These are phyloP conservation scores for Mariannaea elegans DNA, from an alignment of 2,329 filamentous ascomycete genomes.

Conservation along the genomic window DNA sequence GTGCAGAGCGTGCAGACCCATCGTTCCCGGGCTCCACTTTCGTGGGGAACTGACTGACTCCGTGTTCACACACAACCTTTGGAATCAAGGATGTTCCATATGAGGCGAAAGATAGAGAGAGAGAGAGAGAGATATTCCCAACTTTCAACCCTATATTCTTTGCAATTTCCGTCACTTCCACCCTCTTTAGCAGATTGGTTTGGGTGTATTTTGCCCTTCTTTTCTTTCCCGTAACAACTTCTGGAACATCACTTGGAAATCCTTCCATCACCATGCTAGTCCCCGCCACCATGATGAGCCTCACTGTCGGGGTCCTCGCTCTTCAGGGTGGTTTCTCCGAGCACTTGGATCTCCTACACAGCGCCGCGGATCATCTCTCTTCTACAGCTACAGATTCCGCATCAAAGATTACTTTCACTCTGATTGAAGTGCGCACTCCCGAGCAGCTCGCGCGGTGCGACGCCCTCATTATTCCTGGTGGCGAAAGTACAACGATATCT, in stretches of 20 bases:
- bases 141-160: too few relatives aligned
- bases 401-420: slow-evolving; percentile 58
- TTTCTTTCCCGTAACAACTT: background rate
- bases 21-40: slow-evolving; percentile 16
- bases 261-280: slow-evolving; percentile 2
- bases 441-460: slow-evolving; percentile 77
- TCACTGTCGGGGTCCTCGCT: slow-evolving; percentile 71
- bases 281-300: slow-evolving; percentile 35
- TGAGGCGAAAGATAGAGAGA: too few relatives aligned
- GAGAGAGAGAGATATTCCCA: too few relatives aligned
- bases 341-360: slow-evolving; percentile 79
- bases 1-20: slow-evolving; percentile 11
- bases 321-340: slow-evolving; percentile 95
- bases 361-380: slow-evolving; percentile 66
- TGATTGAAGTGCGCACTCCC: slow-evolving; percentile 82
- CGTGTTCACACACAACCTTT: too few relatives aligned
- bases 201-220: background rate
- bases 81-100: too few relatives aligned
- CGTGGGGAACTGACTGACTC: slow-evolving; percentile 19
- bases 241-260: background rate
- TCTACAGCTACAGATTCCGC: slow-evolving; percentile 30
- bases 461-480: slow-evolving; percentile 89
- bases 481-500: slow-evolving; percentile 93
- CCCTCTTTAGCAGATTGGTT: too few relatives aligned
- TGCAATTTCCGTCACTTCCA: too few relatives aligned